Percentiles rank a stretch among this genome's conserved stretches.
These are phyloP conservation scores for Mycogone perniciosa DNA, from an alignment of 2,329 filamentous ascomycete genomes.

Conservation along the genomic window DNA sequence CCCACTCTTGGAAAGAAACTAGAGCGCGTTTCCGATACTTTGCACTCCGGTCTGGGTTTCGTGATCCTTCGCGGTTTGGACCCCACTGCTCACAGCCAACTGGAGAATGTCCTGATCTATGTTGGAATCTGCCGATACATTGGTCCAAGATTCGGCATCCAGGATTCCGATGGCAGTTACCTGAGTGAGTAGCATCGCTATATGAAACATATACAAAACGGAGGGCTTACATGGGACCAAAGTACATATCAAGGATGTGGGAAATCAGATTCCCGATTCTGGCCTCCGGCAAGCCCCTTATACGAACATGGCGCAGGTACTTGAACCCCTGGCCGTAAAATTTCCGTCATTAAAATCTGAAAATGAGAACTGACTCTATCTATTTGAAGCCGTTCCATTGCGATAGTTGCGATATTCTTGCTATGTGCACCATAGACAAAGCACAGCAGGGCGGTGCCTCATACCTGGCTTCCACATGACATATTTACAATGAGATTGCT, in stretches of 20 bases:
- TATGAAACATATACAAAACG: too few relatives aligned
- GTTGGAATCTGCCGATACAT: constrained; percentile 53
- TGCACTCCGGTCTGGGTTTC: constrained; percentile 54
- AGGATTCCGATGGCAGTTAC: constrained; percentile 34
- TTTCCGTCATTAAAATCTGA: too few relatives aligned
- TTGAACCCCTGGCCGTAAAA: too few relatives aligned
- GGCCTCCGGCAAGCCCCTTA: too few relatives aligned
- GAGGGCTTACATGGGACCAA: too few relatives aligned
- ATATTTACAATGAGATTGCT: constrained; percentile 57
- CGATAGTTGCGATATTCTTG: constrained; percentile 52
- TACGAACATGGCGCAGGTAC: too few relatives aligned
- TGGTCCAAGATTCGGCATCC: constrained; percentile 44
- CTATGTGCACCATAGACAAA: constrained; percentile 49
- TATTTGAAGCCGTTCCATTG: constrained; percentile 52
- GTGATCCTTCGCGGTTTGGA: constrained; percentile 52
- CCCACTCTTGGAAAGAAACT: constrained; percentile 28
- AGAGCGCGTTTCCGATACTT: constrained; percentile 43
- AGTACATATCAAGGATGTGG: too few relatives aligned
- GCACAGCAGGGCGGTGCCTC: constrained; percentile 47
- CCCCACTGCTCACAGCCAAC: constrained; percentile 43
- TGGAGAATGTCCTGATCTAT: constrained; percentile 54
- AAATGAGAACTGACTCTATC: too few relatives aligned
- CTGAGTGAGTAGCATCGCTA: constrained; percentile 28
- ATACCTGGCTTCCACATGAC: constrained; percentile 49
- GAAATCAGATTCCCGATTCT: too few relatives aligned